Evolutionary conservation across 2,329 filamentous ascomycete species (phyloP), one percentile per base, ranked within the genome.

Genomic region (Curvularia sp.): DNA sequence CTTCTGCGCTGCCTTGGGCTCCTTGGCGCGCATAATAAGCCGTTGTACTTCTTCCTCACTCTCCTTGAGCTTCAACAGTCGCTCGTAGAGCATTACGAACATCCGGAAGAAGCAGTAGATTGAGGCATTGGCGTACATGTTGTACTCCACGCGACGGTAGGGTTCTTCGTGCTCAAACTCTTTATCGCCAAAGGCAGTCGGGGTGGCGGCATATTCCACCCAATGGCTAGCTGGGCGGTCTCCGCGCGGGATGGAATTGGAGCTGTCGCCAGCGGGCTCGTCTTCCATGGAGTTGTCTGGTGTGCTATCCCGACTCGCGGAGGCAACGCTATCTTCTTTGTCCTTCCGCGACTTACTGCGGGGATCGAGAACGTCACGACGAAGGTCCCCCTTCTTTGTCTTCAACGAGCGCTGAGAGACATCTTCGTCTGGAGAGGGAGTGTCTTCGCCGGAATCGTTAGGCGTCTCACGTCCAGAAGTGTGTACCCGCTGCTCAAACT

Each of bases 71-170:
- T 90, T 90, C 62, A 89, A 83, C 13, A 99, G 83, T 39, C 95
- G 88, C 70, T 88, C 87, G 78, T 97, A 98, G 5, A 99, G 82
- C n/a, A 90, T 90, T 73, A 97, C 88, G 75, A 99, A 95, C 60
- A 97, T 89, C 67, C 90, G 91, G 81, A 99, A 90, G 83, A 99
- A 98, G 78, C 95, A 93, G 74, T 93, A 97, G 59, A 99, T 89
- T 3, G 90, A 92, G 69, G 92, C 86, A 76, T 97, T 98, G 75
- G 89, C 89, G 80, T 96, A 99, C 74, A 98, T 87, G 74, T 94
- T 94, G 81, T 92, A 96, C 78, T 87, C 88, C 10, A 88, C 87
- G 46, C 93, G 90, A 66, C 85, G 84, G 78, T 95, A 96, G 57
- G 91, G 88, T 50, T 93, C 90, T 60, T 97, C 92, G 41, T 86